Evolutionary conservation across 1,139 yeast genomes (phyloP).

Genomic region (Lizanozyma gosingica): DNA sequence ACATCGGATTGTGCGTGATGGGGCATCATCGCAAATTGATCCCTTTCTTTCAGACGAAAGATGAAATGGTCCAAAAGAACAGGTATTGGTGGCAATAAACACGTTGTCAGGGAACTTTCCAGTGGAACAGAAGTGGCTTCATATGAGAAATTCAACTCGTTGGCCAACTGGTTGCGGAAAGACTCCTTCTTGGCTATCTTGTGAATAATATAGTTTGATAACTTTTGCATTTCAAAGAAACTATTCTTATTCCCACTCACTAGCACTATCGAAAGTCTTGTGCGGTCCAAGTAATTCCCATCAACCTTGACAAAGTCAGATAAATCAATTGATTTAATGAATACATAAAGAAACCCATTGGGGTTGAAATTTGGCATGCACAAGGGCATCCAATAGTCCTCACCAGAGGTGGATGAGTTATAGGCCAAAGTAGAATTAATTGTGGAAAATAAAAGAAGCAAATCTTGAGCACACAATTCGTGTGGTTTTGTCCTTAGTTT

Average conservation of each 20-base stretch:
- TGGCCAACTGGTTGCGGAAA: background rate
- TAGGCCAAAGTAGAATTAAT: slow-evolving; percentile 7
- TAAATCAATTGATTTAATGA: slow-evolving; percentile 51
- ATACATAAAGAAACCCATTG: slow-evolving; percentile 78
- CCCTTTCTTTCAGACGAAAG: background rate
- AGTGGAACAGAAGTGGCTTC: background rate
- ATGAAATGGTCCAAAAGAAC: background rate
- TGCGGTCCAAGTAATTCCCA: slow-evolving; percentile 11
- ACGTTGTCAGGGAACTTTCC: background rate
- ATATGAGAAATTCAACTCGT: background rate
- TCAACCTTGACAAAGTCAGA: slow-evolving; percentile 10
- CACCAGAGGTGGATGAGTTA: slow-evolving; percentile 24
- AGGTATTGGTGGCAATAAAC: background rate
- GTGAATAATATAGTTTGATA: slow-evolving; percentile 43
- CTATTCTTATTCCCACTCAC: slow-evolving; percentile 79
- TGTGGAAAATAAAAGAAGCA: slow-evolving; percentile 21
- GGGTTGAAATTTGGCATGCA: slow-evolving; percentile 88
- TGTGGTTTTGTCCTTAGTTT: background rate
- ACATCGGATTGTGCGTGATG: background rate
- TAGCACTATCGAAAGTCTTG: slow-evolving; percentile 52
- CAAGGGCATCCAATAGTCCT: slow-evolving; percentile 89
- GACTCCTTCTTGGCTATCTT: background rate
- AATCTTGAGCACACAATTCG: slow-evolving; percentile 21
- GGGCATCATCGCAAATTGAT: background rate
- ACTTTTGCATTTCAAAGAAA: slow-evolving; percentile 63